phyloP scores from a whole-genome alignment of 2,329 filamentous ascomycete genomes.

The Ambrosiella beaveri region DNA sequence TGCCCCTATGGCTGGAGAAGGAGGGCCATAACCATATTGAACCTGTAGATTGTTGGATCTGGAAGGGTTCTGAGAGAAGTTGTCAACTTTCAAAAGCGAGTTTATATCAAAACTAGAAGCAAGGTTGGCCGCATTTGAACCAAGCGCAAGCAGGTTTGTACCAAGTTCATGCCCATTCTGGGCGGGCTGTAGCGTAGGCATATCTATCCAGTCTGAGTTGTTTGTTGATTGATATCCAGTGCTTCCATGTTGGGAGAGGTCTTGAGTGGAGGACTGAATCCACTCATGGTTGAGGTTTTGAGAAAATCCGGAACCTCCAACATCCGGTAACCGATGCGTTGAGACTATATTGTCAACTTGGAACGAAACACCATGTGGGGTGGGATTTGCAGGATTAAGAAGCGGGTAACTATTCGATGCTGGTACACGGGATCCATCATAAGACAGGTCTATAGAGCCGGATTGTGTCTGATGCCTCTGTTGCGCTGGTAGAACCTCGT shows the following conservation, averaged over 20 bases:
- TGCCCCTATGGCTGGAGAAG: constrained; percentile 11
- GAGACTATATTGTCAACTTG: no score
- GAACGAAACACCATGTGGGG: neutral
- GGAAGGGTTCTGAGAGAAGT: neutral
- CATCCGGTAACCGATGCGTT: no score
- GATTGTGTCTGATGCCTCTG: no score
- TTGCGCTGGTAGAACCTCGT: no score
- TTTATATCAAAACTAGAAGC: neutral
- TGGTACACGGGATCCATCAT: no score
- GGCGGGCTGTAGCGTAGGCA: neutral
- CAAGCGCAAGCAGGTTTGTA: neutral
- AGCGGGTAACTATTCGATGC: neutral
- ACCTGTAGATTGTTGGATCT: neutral
- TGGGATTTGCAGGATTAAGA: neutral
- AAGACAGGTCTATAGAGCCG: no score
- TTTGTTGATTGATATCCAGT: neutral
- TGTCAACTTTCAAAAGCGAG: neutral
- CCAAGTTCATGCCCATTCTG: neutral
- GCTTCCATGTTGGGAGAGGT: neutral
- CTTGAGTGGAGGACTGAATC: no score
- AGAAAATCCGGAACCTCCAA: no score
- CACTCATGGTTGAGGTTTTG: no score
- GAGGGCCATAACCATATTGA: constrained; percentile 11
- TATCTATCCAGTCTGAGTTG: neutral
- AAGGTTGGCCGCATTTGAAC: neutral